Evolutionary conservation across 2,329 filamentous ascomycete species (phyloP).

Genomic region (Fusarium sp.): DNA sequence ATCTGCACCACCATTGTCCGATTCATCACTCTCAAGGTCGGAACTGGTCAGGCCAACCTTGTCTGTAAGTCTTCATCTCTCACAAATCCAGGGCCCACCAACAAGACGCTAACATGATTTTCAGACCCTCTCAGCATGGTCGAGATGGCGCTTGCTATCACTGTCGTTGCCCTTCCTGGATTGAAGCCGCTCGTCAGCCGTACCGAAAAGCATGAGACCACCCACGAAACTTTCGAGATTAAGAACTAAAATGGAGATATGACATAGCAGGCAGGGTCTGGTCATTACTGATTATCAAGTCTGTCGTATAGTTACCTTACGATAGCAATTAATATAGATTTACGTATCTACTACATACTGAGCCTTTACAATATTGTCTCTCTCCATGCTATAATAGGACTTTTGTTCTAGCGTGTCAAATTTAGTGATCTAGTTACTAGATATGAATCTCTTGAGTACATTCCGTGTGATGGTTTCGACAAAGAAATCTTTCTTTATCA

Average conservation of each 20-base stretch:
- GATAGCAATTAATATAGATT: neutral
- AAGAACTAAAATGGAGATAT: conserved; percentile 15
- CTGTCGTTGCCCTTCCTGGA: conserved; percentile 38
- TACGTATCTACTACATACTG: neutral
- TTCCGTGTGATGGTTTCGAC: too few species aligned
- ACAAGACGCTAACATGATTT: neutral
- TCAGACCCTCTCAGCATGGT: conserved; percentile 41
- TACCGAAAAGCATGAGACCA: conserved; percentile 12
- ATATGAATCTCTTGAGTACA: too few species aligned
- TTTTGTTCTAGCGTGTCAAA: neutral
- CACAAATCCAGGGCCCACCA: rapidly evolving
- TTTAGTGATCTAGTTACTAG: neutral
- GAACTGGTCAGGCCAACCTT: conserved; percentile 40
- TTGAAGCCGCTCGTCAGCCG: conserved; percentile 34
- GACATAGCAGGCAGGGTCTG: neutral
- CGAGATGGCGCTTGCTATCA: conserved; percentile 35
- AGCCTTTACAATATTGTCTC: neutral
- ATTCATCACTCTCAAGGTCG: conserved; percentile 34
- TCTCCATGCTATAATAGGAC: neutral
- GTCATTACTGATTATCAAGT: neutral
- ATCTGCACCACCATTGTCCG: conserved; percentile 36
- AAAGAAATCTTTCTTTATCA: too few species aligned
- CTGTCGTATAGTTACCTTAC: neutral
- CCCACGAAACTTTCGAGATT: conserved; percentile 6
- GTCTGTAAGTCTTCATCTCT: conserved; percentile 29